Conservation (phyloP, 805 yeast species). For the Starmerella apis region DNA sequence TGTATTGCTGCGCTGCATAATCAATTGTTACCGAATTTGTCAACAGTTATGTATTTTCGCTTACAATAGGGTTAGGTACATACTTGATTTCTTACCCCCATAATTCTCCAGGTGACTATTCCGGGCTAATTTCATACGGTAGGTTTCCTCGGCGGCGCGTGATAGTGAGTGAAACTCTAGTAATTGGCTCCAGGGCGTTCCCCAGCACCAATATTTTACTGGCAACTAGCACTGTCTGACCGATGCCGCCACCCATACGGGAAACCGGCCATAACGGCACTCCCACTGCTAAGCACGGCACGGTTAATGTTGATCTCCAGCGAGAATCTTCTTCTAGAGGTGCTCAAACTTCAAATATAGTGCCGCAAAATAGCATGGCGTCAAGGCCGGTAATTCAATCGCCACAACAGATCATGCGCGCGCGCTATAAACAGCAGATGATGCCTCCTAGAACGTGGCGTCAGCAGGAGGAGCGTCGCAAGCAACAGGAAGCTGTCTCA, state of each 20-base stretch:
- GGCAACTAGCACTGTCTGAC: not conserved
- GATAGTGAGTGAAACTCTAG: not conserved
- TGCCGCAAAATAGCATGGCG: not conserved
- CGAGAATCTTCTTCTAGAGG: not conserved
- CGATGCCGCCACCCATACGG: conserved; percentile 3
- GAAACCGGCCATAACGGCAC: not conserved
- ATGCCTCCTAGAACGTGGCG: conserved; percentile 17
- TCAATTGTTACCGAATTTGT: not conserved
- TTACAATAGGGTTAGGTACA: too few relatives aligned
- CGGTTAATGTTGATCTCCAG: not conserved
- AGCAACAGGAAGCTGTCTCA: conserved; percentile 7
- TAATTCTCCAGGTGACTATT: not conserved
- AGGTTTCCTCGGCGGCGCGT: not conserved
- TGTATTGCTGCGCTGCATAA: conserved; percentile 3
- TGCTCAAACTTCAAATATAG: not conserved
- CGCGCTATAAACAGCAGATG: conserved; percentile 18
- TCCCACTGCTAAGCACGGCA: not conserved
- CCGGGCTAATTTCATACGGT: not conserved
- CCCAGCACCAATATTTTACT: not conserved
- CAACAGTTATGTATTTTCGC: not conserved
- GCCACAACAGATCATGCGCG: conserved; percentile 21
- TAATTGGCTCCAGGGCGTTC: not conserved
- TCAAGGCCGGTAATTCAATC: not conserved
- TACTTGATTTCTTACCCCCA: too few relatives aligned
- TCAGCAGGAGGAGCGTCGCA: conserved; percentile 15